Percentiles rank a stretch among this genome's conserved stretches.
phyloP scores from a whole-genome alignment of 2,329 filamentous ascomycete genomes.

The Phoma sp. region DNA sequence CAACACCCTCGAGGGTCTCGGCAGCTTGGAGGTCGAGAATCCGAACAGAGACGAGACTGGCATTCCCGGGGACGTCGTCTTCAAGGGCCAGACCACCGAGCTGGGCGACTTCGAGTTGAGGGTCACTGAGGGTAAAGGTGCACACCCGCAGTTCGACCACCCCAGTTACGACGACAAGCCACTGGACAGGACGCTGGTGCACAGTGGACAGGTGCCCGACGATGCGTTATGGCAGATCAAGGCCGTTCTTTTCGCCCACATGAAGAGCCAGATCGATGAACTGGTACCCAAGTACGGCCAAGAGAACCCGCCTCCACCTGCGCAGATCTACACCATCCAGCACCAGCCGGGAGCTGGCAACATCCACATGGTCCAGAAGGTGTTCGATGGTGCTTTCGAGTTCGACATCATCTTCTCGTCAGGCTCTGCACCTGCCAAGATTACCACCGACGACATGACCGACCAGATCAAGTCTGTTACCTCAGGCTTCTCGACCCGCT shows the following conservation, averaged over 20 bases:
- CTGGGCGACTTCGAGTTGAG: slow-evolving; percentile 82
- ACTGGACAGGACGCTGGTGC: slow-evolving; percentile 76
- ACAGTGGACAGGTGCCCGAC: slow-evolving; percentile 70
- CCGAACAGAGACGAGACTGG: slow-evolving; percentile 57
- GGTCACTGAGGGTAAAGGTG: slow-evolving; percentile 75
- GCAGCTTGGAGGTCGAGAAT: slow-evolving; percentile 66
- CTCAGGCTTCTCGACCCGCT: slow-evolving; percentile 75
- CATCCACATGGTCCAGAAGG: slow-evolving; percentile 86
- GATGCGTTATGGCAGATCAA: slow-evolving; percentile 86
- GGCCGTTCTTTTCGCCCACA: slow-evolving; percentile 65
- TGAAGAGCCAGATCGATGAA: slow-evolving; percentile 70
- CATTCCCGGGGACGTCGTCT: slow-evolving; percentile 66
- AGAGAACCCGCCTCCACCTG: slow-evolving; percentile 75
- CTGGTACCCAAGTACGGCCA: slow-evolving; percentile 65
- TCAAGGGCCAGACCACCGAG: slow-evolving; percentile 72
- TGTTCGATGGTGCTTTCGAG: slow-evolving; percentile 86
- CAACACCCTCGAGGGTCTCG: slow-evolving; percentile 77
- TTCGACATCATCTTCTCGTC: slow-evolving; percentile 94
- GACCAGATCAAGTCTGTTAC: slow-evolving; percentile 71
- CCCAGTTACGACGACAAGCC: slow-evolving; percentile 71
- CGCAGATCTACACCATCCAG: slow-evolving; percentile 80
- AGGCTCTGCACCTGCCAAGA: slow-evolving; percentile 63
- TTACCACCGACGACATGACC: slow-evolving; percentile 70
- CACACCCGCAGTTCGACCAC: slow-evolving; percentile 63
- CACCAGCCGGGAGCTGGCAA: slow-evolving; percentile 77